phyloP scores from a whole-genome alignment of 164 flowering plant species.

The Akebia trifoliata region DNA sequence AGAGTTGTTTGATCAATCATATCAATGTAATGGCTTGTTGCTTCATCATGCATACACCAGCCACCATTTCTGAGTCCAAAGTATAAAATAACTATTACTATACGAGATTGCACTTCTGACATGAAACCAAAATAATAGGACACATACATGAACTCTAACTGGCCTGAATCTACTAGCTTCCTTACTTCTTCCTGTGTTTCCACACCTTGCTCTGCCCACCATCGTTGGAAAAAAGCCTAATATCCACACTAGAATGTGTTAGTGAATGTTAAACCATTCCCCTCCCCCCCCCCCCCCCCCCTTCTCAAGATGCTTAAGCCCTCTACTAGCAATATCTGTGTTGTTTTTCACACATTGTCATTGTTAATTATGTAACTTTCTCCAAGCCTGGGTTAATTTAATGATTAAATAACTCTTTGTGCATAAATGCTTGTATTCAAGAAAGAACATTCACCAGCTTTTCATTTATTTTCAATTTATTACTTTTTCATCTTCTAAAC shows the following conservation, averaged over 20 bases:
- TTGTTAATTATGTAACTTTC: no score
- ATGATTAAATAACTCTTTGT: no score
- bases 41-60: slow-evolving; percentile 98
- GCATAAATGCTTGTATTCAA: no score
- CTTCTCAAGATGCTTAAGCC: no score
- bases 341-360: no score
- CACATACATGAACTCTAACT: slow-evolving; percentile 77
- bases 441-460: no score
- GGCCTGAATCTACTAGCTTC: slow-evolving; percentile 64
- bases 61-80: slow-evolving; percentile 76
- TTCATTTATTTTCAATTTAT: no score
- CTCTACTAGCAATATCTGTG: no score
- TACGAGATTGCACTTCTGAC: not conserved
- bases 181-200: slow-evolving; percentile 48
- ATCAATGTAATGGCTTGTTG: slow-evolving; percentile 75
- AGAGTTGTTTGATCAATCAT: slow-evolving; percentile 96
- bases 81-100: slow-evolving; percentile 5
- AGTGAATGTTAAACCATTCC: no score
- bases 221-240: slow-evolving; percentile 85
- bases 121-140: not conserved
- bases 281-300: not conserved
- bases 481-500: no score
- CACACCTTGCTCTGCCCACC: slow-evolving; percentile 70
- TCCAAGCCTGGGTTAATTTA: no score
- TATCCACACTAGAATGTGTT: slow-evolving; percentile 5